phyloP scores from a whole-genome alignment of 306 rosid species.

The Vigna reflexopilosa region DNA sequence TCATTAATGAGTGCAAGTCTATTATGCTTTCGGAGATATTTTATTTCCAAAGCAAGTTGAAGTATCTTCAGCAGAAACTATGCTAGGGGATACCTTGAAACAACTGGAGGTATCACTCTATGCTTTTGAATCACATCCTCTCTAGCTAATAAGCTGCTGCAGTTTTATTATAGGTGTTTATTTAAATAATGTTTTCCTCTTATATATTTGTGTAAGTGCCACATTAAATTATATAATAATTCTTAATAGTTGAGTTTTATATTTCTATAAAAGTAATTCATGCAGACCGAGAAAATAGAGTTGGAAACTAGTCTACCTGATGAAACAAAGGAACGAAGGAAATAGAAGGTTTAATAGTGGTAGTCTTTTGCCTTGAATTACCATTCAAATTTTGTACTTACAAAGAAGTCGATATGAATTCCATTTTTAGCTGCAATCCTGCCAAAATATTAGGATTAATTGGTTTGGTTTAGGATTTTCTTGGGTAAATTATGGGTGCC shows the following conservation, averaged over 20 bases:
- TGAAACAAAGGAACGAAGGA: slow-evolving; percentile 98
- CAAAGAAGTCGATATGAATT: slow-evolving; percentile 5
- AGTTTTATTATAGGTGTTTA: slow-evolving; percentile 25
- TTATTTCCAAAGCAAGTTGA: slow-evolving; percentile 78
- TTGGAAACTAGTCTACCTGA: slow-evolving; percentile 95
- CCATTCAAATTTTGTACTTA: slow-evolving; percentile 27
- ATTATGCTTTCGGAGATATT: slow-evolving; percentile 86
- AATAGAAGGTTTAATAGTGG: slow-evolving; percentile 94
- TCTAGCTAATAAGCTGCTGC: slow-evolving; percentile 23
- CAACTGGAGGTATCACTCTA: slow-evolving; percentile 77
- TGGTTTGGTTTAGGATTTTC: slow-evolving; percentile 23
- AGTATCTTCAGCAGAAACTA: slow-evolving; percentile 77
- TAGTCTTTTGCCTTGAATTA: slow-evolving; percentile 28
- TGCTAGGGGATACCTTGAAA: slow-evolving; percentile 80
- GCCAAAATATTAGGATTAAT: not conserved
- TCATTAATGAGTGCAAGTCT: slow-evolving; percentile 88
- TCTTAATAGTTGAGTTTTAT: slow-evolving; percentile 31
- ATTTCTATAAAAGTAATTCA: slow-evolving; percentile 34
- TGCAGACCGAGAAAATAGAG: slow-evolving; percentile 95
- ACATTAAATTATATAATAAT: slow-evolving; percentile 23
- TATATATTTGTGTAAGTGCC: slow-evolving; percentile 4
- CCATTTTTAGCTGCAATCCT: not conserved
- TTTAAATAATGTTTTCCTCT: slow-evolving; percentile 20
- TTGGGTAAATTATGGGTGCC: not conserved
- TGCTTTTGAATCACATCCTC: slow-evolving; percentile 26